Conservation (phyloP, 768 basidiomycete genomes). For the Multifurca ochricompacta region DNA sequence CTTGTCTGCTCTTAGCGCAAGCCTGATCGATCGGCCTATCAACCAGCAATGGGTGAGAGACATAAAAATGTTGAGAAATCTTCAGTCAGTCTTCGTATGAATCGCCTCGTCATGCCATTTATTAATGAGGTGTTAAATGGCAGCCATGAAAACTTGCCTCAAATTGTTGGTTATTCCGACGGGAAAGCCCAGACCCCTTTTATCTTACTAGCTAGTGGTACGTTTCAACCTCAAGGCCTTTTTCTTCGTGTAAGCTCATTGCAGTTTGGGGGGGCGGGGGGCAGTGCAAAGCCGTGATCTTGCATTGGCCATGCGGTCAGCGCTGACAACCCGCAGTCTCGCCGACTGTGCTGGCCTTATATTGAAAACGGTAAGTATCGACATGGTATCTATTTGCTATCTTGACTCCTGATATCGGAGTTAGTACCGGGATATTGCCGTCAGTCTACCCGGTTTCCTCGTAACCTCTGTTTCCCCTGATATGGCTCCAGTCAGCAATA, state of each 20-base stretch:
- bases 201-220: slow-evolving; percentile 45
- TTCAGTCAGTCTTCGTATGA: slow-evolving; percentile 34
- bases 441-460: background rate
- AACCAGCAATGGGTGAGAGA: slow-evolving; percentile 42
- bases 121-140: background rate
- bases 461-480: background rate
- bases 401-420: background rate
- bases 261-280: background rate
- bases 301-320: slow-evolving; percentile 10
- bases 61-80: slow-evolving; percentile 41
- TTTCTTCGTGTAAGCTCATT: background rate
- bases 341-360: slow-evolving; percentile 14
- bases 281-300: slow-evolving; percentile 18
- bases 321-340: slow-evolving; percentile 9
- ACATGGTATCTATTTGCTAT: background rate
- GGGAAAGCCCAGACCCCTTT: slow-evolving; percentile 40
- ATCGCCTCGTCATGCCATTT: background rate
- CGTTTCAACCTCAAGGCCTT: background rate
- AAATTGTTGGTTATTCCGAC: slow-evolving; percentile 44
- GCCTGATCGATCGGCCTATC: background rate
- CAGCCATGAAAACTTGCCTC: slow-evolving; percentile 47
- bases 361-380: slow-evolving; percentile 15
- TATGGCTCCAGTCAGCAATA: slow-evolving; percentile 13
- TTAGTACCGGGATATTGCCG: slow-evolving; percentile 18
- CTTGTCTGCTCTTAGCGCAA: too few species aligned